Conservation (phyloP, 495 filamentous ascomycete genomes). For the Hypoxylon crocopeplum region DNA sequence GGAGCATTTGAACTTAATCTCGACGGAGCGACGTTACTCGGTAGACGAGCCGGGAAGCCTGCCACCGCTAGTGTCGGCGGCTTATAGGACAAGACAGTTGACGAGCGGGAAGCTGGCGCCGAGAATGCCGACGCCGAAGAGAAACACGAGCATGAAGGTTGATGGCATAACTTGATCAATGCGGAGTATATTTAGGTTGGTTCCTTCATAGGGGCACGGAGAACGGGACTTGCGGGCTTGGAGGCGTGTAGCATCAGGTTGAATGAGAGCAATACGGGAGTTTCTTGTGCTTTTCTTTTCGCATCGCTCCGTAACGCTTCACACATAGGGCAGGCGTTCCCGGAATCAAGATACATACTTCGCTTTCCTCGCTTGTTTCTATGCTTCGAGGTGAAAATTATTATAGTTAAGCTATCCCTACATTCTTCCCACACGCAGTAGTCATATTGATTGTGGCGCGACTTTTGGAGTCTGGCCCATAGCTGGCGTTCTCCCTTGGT, state of each 20-base stretch:
- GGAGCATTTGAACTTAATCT: constrained; percentile 90
- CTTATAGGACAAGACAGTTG: constrained; percentile 40
- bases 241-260: constrained; percentile 34
- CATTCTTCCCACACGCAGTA: constrained; percentile 18
- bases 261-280: constrained; percentile 38
- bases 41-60: constrained; percentile 69
- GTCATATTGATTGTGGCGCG: background rate
- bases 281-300: constrained; percentile 35
- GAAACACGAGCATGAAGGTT: constrained; percentile 7
- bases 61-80: constrained; percentile 47
- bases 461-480: background rate
- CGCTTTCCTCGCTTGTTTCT: constrained; percentile 7
- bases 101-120: constrained; percentile 37
- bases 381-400: constrained; percentile 5
- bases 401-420: constrained; percentile 16
- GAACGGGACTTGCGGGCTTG: constrained; percentile 17
- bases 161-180: constrained; percentile 19
- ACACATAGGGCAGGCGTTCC: constrained; percentile 40
- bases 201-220: constrained; percentile 13
- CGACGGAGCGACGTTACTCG: constrained; percentile 86
- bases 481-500: constrained; percentile 12
- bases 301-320: constrained; percentile 26
- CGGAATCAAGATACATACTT: constrained; percentile 31
- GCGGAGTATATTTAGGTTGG: constrained; percentile 7
- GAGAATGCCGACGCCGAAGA: background rate